A percentile compares a stretch with the other conserved stretches of the same genome.
These are phyloP conservation scores for Plasmodium fragile DNA, from an alignment of 169 alveolate species.

Conservation along the genomic window DNA sequence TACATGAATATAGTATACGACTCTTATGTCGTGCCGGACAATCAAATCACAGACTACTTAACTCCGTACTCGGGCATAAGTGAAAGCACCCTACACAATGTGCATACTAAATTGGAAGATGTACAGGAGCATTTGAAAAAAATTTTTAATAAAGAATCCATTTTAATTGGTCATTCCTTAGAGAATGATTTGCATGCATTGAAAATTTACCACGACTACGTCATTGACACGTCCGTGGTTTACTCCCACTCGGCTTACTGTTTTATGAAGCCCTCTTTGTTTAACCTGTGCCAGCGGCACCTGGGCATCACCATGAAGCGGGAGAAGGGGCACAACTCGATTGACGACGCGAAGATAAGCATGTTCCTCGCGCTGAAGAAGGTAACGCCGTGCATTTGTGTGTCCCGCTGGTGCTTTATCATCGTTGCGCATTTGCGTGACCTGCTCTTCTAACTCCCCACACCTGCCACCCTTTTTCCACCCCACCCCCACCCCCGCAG, in stretches of 20 bases:
- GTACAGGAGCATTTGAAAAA: constrained; percentile 68
- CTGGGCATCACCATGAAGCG: constrained; percentile 74
- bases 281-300: constrained; percentile 65
- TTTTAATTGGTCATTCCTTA: constrained; percentile 80
- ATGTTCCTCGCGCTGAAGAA: constrained; percentile 80
- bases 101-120: constrained; percentile 69
- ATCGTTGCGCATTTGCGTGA: not conserved
- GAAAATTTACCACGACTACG: constrained; percentile 61
- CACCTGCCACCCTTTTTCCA: too few relatives aligned
- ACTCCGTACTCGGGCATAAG: constrained; percentile 81
- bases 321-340: constrained; percentile 79
- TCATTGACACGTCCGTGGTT: constrained; percentile 76
- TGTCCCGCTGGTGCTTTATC: not conserved
- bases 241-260: constrained; percentile 19
- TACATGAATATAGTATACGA: constrained; percentile 77
- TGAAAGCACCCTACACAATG: constrained; percentile 70
- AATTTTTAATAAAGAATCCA: constrained; percentile 67
- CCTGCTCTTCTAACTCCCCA: too few relatives aligned
- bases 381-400: constrained; percentile 7
- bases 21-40: constrained; percentile 77
- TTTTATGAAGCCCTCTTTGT: constrained; percentile 57
- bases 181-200: constrained; percentile 79
- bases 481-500: too few relatives aligned
- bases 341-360: constrained; percentile 75
- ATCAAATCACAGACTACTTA: constrained; percentile 74